Evolutionary conservation across 2,329 filamentous ascomycete species (phyloP), one percentile per base, ranked within the genome.

Genomic region (Fusarium xyrophilum): DNA sequence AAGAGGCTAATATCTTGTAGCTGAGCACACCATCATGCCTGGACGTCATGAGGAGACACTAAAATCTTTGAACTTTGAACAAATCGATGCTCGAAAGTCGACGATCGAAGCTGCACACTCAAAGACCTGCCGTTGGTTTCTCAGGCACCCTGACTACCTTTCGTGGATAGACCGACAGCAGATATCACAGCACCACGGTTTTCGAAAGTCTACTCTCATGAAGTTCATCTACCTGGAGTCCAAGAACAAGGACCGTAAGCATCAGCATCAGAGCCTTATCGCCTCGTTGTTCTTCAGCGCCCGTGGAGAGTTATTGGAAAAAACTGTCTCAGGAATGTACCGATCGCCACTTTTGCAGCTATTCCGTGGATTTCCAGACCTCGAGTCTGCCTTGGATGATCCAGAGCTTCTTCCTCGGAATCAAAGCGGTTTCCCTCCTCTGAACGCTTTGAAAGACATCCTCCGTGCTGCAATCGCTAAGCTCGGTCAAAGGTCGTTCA

Each of bases 241-340:
- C 0, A 57, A n/a, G 8, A 64, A 52, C 23, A 73, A 69, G 1
- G 28, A 27, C 28, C 48, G 5, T 1, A 30, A 2, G 40, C 1
- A n/a, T n/a, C n/a, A n/a, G n/a, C n/a, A 21, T 11, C 36, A 21
- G 10, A 30, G 1, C 3, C 6, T 75, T 0, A 69, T 81, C 0
- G 57, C 82, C 0, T 82, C 79, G 0, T 86, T 85, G 70, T 86
- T 85, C 72, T 86, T 86, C 75, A 82, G 85, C 36, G 83, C 83
- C 0, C 73, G 82, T 44, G 84, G 84, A 0, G 75, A 75, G 1
- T 79, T 0, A 65, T 80, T 3, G 63, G 83, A 88, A 46, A 84
- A 77, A 54, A 80, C 83, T 0, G 76, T 78, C 0, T 28, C 74
- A 0, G 85, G 86, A 0, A 79, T 88, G 73, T 86, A 85, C 64